Evolutionary conservation across 768 basidiomycete genomes (phyloP), one percentile per base, ranked within the genome.

Genomic region (Floccularia luteovirens): DNA sequence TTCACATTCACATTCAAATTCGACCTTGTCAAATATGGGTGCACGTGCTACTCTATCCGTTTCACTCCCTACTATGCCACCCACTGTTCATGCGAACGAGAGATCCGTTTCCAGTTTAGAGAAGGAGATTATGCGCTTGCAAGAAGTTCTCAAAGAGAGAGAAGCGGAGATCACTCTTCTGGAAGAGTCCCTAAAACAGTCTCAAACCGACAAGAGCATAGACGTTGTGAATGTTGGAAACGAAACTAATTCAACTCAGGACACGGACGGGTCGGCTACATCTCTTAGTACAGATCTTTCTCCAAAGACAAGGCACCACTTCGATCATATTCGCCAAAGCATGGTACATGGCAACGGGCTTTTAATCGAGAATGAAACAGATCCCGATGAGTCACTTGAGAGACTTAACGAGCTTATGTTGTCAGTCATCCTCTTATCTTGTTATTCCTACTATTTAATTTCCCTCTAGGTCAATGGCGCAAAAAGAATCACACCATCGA

Each of bases 41-140:
- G 44, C 60, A 19, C 67, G 71, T n/a, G 74, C 77, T 19, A 79
- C 72, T 51, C 64, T 79, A 23, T 76, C 74, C 30, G 70, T 84
- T 38, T 75, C 78, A 21, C 56, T 80, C 42, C 75, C 59, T 47
- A 66, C 51, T 31, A 42, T 58, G n/a, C 58, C 61, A 14, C 48
- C 58, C 43, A 31, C 56, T 24, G 44, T 45, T 14, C 46, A 56
- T 37, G 42, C 64, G 6, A 70, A 72, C 43, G 86, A 90, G 50
- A 78, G 93, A 35, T 89, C 90, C 20, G 79, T 81, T 5, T 67
- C 74, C 13, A 92, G 91, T 56, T 70, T 96, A 44, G 92, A 96
- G 61, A 83, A 86, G 52, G 94, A 98, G 61, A 90, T 97, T 43
- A 92, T 91, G 84, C 81, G 92, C 43, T 63, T 98, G 31, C 94